These are phyloP conservation scores for Citrus maxima DNA, from an alignment of 345 rosid genomes.

Conservation along the genomic window DNA sequence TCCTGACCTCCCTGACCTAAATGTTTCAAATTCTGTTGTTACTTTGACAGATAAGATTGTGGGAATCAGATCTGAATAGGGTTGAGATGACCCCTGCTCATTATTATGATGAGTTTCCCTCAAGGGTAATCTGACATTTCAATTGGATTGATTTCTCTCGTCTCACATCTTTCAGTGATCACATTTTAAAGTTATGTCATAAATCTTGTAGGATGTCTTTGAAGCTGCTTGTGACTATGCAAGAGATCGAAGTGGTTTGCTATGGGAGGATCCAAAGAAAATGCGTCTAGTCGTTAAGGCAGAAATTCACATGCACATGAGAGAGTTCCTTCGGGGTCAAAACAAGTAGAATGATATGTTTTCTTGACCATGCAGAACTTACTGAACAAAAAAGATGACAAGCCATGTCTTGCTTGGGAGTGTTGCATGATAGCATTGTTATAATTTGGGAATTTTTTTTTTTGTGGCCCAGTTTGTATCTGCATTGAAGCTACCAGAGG, in stretches of 20 bases:
- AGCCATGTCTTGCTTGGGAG: not conserved
- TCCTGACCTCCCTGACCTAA: not conserved
- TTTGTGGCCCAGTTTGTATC: not conserved
- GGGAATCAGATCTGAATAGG: constrained; percentile 94
- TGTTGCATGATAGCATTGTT: not conserved
- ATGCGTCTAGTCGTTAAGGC: constrained; percentile 81
- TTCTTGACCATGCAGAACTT: not conserved
- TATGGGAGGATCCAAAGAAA: constrained; percentile 92
- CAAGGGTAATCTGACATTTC: constrained; percentile 48
- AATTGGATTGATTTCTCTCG: not conserved
- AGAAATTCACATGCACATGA: constrained; percentile 77
- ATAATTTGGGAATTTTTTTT: not conserved
- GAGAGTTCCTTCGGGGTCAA: constrained; percentile 71
- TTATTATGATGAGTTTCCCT: constrained; percentile 82
- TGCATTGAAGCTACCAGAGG: not conserved
- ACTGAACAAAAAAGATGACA: not conserved
- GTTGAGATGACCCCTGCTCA: constrained; percentile 79
- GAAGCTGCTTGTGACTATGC: constrained; percentile 87
- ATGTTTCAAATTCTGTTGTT: constrained; percentile 1
- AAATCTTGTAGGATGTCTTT: constrained; percentile 58
- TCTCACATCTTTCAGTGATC: not conserved
- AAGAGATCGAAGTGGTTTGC: constrained; percentile 64
- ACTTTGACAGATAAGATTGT: constrained; percentile 70
- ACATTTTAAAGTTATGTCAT: not conserved
- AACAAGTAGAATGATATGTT: constrained; percentile 28